Evolutionary conservation across 2,329 filamentous ascomycete species (phyloP).

Genomic region (Nemania abortiva): DNA sequence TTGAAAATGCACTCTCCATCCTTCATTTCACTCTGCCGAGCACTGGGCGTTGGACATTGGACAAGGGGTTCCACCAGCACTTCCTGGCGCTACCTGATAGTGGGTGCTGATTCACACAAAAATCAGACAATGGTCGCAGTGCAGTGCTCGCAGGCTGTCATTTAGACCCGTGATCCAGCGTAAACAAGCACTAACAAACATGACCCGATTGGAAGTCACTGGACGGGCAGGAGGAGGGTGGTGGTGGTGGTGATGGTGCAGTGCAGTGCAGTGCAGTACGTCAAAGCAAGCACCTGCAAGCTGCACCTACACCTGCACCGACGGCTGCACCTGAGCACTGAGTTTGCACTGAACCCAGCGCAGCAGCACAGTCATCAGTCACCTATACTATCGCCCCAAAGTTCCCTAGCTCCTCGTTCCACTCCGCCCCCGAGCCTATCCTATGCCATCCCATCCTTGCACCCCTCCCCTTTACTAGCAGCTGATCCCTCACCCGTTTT

Average conservation of each 20-base stretch:
- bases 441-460: background rate
- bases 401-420: background rate
- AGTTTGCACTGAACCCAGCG: background rate
- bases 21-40: slow-evolving; percentile 16
- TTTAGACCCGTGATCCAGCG: slow-evolving; percentile 2
- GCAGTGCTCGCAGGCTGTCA: slow-evolving; percentile 6
- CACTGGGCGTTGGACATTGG: slow-evolving; percentile 7
- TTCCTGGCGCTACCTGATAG: slow-evolving; percentile 24
- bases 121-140: slow-evolving; percentile 19
- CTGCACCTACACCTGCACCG: background rate
- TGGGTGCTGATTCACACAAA: slow-evolving; percentile 31
- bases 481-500: slow-evolving; percentile 25
- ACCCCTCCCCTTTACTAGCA: slow-evolving; percentile 6
- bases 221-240: too few species aligned
- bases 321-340: background rate
- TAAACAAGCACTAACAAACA: slow-evolving; percentile 15
- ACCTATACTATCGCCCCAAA: background rate
- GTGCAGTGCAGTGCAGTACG: too few species aligned
- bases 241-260: too few species aligned
- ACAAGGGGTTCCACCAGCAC: slow-evolving; percentile 31
- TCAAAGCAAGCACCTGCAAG: background rate
- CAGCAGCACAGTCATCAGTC: background rate
- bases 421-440: background rate
- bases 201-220: slow-evolving; percentile 9
- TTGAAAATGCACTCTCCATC: slow-evolving; percentile 23